Base-by-base conservation (phyloP, 352 stramenopile species). In the Phytopythium oedochilum region DNA sequence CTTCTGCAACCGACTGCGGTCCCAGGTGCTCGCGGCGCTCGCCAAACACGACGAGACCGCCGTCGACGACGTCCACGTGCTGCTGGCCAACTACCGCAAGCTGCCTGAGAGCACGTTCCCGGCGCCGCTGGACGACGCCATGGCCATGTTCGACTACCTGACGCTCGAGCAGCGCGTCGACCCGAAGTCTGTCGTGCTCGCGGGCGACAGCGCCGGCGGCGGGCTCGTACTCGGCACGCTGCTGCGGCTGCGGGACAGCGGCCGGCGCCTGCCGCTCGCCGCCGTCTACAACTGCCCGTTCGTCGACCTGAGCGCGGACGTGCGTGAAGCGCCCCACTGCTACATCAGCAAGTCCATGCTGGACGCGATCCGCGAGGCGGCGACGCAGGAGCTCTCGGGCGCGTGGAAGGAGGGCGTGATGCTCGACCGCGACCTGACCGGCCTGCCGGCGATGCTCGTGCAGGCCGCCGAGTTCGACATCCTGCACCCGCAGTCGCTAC, bases 31-130 rank as follows among this genome's bases (percentile, higher is more conserved):
- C 15, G 10, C 53, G 18, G 46, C 55, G 11, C 48, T 67, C 18
- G 28, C 14, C n/a, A 8, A 15, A 6, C 10, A 36, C 10, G 46
- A 48, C 5, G 26, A 26, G 26, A 18, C 15, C 28, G 12, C 18
- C 34, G 14, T 18, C 5, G 22, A 43, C n/a, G 43, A 70, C 23
- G 71, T 83, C 20, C 59, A 85, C 42, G 69, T 78, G n/a, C 60
- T 86, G 46, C 59, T 88, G n/a, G 74, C 70, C 28, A 88, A 86
- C 61, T 88, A 86, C 62, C 77, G 74, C n/a, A 88, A 86, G 58
- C 57, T 77, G 18, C 72, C 74, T 6, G 68, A 83, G 38, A 49
- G 64, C 14, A 29, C 53, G 11, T 86, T 77, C 55, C 77, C 77
- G 0, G 26, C 57, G 0, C 74, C 73, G 32, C 55, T 75, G 22